phyloP scores from a whole-genome alignment of 2,329 filamentous ascomycete species.

The Fusarium xylarioides region DNA sequence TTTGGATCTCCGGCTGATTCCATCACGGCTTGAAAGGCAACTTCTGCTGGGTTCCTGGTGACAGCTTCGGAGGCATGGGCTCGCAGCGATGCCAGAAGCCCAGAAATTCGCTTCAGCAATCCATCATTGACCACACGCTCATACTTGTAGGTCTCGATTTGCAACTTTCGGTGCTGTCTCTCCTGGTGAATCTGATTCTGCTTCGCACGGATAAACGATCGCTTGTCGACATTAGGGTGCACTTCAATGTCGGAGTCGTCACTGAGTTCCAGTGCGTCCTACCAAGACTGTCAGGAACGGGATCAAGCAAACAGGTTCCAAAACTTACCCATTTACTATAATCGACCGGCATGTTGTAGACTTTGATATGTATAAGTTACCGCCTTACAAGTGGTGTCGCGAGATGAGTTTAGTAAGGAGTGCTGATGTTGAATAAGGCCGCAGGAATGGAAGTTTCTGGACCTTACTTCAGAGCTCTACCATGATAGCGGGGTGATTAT shows the following conservation, averaged over 20 bases:
- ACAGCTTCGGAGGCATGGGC: slow-evolving; percentile 75
- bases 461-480: slow-evolving; percentile 31
- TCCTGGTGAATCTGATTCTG: slow-evolving; percentile 97
- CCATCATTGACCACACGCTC: slow-evolving; percentile 94
- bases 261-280: slow-evolving; percentile 93
- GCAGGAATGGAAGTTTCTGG: slow-evolving; percentile 41
- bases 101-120: slow-evolving; percentile 83
- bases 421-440: neutral
- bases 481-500: slow-evolving; percentile 40
- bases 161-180: slow-evolving; percentile 82
- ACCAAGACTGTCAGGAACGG: slow-evolving; percentile 12
- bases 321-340: slow-evolving; percentile 74
- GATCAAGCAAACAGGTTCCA: neutral
- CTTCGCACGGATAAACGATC: slow-evolving; percentile 97
- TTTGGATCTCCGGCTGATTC: slow-evolving; percentile 77
- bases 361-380: neutral
- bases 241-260: slow-evolving; percentile 99
- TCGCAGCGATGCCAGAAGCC: slow-evolving; percentile 77
- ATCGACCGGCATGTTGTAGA: slow-evolving; percentile 58
- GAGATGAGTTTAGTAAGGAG: neutral
- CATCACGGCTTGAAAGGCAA: slow-evolving; percentile 90
- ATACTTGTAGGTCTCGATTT: slow-evolving; percentile 92
- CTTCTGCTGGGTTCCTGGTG: slow-evolving; percentile 74
- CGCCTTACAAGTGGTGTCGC: neutral
- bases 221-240: slow-evolving; percentile 98